Conservation (phyloP, 345 rosid genomes). For the Lagerstroemia speciosa region DNA sequence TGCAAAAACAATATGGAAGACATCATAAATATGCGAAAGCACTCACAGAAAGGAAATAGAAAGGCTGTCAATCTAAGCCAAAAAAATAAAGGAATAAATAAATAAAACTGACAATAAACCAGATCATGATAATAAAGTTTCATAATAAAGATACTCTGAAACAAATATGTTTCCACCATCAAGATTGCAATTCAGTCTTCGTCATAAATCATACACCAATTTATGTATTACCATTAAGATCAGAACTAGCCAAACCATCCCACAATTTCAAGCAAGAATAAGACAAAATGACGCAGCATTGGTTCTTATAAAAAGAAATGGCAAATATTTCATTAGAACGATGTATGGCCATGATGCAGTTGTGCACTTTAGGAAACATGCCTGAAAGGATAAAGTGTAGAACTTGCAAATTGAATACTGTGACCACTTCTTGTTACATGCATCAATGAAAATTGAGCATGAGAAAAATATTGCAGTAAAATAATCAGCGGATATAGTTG, state of each 20-base stretch:
- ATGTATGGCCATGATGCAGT: background rate
- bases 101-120: background rate
- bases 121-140: background rate
- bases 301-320: background rate
- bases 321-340: background rate
- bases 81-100: background rate
- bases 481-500: background rate
- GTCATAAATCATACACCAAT: background rate
- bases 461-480: background rate
- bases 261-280: background rate
- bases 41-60: background rate
- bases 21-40: conserved; percentile 1
- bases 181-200: background rate
- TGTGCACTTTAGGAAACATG: background rate
- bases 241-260: background rate
- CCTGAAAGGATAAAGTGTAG: background rate
- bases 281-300: background rate
- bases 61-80: too few relatives aligned
- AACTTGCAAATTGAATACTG: background rate
- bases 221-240: background rate
- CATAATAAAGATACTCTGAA: background rate
- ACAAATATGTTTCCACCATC: background rate
- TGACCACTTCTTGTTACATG: background rate
- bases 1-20: conserved; percentile 20
- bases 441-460: background rate